phyloP scores from a whole-genome alignment of 495 filamentous ascomycete species.

The Staphylotrichum longicolle region DNA sequence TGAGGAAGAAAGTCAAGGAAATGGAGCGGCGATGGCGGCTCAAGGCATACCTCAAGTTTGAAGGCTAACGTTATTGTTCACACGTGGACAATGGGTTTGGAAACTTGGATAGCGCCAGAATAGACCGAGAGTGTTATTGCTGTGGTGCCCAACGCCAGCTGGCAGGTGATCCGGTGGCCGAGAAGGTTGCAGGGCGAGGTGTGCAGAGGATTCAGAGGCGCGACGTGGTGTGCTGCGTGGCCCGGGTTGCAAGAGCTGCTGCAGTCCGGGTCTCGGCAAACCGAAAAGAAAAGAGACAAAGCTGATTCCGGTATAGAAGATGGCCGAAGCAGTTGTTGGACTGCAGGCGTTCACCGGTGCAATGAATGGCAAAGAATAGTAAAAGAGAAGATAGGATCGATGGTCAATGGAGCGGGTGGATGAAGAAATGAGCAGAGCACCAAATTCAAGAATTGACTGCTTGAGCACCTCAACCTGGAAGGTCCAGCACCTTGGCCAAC shows the following conservation, averaged over 20 bases:
- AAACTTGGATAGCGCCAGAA: constrained; percentile 1
- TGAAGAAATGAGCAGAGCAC: neutral
- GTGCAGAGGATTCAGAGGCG: neutral
- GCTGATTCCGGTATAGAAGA: neutral
- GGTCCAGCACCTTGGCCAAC: constrained; percentile 7
- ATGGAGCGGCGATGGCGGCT: neutral
- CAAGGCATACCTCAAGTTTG: constrained; percentile 11
- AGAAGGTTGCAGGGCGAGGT: constrained; percentile 1
- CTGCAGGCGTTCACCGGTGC: no score
- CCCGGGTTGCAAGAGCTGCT: neutral
- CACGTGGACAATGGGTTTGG: neutral
- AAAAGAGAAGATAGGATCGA: neutral
- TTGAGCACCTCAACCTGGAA: neutral
- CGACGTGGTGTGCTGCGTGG: constrained; percentile 20
- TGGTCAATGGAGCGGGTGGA: neutral
- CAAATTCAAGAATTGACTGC: no score
- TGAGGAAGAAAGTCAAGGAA: neutral
- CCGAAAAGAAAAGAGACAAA: neutral
- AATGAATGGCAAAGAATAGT: no score
- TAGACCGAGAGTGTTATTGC: neutral
- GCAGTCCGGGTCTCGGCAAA: neutral
- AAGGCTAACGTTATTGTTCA: neutral
- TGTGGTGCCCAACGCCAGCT: constrained; percentile 32
- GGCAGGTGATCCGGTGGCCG: constrained; percentile 19
- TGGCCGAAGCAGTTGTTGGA: neutral